These are phyloP conservation scores for Sporothrix sp. DNA, from an alignment of 2,329 filamentous ascomycete genomes.

Conservation along the genomic window DNA sequence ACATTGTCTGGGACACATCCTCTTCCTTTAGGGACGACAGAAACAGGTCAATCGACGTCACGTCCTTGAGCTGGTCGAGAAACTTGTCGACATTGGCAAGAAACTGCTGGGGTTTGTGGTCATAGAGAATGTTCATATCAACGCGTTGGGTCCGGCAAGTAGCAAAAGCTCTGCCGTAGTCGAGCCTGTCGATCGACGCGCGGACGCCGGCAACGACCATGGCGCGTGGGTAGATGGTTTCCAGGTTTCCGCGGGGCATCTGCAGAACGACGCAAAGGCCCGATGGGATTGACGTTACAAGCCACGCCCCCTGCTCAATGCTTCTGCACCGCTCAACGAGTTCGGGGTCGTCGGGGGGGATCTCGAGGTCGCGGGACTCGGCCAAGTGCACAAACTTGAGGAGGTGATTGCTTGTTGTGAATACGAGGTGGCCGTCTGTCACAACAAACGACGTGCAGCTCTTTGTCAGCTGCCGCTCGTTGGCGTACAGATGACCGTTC, in stretches of 20 bases:
- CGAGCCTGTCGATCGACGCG: slow-evolving; percentile 64
- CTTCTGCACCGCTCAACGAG: slow-evolving; percentile 85
- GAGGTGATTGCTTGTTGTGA: slow-evolving; percentile 85
- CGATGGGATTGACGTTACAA: slow-evolving; percentile 84
- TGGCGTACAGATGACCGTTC: slow-evolving; percentile 69
- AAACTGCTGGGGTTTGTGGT: slow-evolving; percentile 83
- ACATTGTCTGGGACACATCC: slow-evolving; percentile 88
- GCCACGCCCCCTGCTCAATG: slow-evolving; percentile 77
- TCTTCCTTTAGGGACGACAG: slow-evolving; percentile 83
- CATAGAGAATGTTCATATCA: slow-evolving; percentile 95
- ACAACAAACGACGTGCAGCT: slow-evolving; percentile 88
- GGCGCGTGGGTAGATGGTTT: slow-evolving; percentile 87
- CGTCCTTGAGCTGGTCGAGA: slow-evolving; percentile 71
- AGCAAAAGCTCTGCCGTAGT: slow-evolving; percentile 76
- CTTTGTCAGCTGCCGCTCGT: slow-evolving; percentile 62
- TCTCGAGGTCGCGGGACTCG: slow-evolving; percentile 59
- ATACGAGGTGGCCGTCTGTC: slow-evolving; percentile 74
- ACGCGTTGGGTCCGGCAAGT: slow-evolving; percentile 88
- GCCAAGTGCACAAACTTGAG: slow-evolving; percentile 88
- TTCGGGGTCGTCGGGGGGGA: slow-evolving; percentile 82
- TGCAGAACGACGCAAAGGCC: slow-evolving; percentile 80
- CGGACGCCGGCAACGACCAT: slow-evolving; percentile 88
- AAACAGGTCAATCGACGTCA: slow-evolving; percentile 81
- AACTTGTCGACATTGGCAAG: slow-evolving; percentile 66
- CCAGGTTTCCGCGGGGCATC: slow-evolving; percentile 91